Conservation (phyloP, 768 basidiomycete species). For the Dictyophora rubrovolvata region DNA sequence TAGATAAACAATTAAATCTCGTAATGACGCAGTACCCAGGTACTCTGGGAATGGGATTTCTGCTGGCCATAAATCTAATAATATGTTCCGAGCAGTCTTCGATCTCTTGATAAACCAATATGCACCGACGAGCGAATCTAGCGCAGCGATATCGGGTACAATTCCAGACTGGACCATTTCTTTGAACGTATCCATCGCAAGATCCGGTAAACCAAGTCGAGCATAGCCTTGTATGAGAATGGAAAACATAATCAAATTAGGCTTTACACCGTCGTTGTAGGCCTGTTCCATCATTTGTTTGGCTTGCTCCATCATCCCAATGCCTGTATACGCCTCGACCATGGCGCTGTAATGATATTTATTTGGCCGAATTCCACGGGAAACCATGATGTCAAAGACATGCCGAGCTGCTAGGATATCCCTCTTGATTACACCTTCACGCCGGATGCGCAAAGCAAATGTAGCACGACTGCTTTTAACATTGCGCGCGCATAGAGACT, state of each 20-base stretch:
- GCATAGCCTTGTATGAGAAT: conserved; percentile 66
- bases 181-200: conserved; percentile 46
- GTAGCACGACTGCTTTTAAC: conserved; percentile 48
- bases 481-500: conserved; percentile 36
- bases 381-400: conserved; percentile 49
- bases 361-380: conserved; percentile 61
- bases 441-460: conserved; percentile 51
- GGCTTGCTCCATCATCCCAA: conserved; percentile 52
- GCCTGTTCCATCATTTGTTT: conserved; percentile 45
- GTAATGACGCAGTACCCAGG: conserved; percentile 34
- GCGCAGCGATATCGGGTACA: conserved; percentile 56
- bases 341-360: conserved; percentile 64
- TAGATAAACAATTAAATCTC: conserved; percentile 37
- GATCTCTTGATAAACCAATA: conserved; percentile 50
- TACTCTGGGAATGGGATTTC: conserved; percentile 51
- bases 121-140: conserved; percentile 62
- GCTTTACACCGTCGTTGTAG: conserved; percentile 36
- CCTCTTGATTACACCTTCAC: conserved; percentile 43
- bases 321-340: conserved; percentile 59
- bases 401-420: conserved; percentile 43
- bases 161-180: conserved; percentile 54
- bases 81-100: conserved; percentile 37
- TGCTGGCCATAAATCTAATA: conserved; percentile 55
- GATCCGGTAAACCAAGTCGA: conserved; percentile 42
- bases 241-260: conserved; percentile 65